Conservation (phyloP, 257 asterid species). For the Schizonepeta tenuifolia region DNA sequence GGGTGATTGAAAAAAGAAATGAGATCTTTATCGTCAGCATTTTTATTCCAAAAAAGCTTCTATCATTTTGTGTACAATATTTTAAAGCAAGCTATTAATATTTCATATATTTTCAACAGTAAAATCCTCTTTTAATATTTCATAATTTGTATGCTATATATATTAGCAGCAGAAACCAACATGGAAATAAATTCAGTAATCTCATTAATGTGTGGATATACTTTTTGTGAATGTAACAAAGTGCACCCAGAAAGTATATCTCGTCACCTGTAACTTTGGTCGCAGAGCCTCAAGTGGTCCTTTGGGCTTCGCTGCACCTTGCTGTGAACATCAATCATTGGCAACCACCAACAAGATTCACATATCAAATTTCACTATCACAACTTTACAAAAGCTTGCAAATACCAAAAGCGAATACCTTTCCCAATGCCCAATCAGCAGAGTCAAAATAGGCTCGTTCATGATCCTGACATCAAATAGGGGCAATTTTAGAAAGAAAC, state of each 20-base stretch:
- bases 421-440: conserved; percentile 99
- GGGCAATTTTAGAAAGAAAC: conserved; percentile 24
- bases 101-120: too few species aligned
- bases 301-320: conserved; percentile 95
- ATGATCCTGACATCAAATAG: conserved; percentile 71
- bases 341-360: conserved; percentile 17
- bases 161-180: conserved; percentile 22
- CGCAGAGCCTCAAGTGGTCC: conserved; percentile 99
- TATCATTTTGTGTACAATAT: neutral
- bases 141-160: neutral
- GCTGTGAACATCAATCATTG: conserved; percentile 52
- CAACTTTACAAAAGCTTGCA: conserved; percentile 26
- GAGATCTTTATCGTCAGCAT: neutral
- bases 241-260: neutral
- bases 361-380: conserved; percentile 21
- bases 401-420: conserved; percentile 54
- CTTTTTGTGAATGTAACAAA: conserved; percentile 7
- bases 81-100: neutral
- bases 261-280: conserved; percentile 88
- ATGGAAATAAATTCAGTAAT: conserved; percentile 2
- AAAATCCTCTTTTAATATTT: too few species aligned
- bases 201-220: neutral
- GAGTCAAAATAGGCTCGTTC: conserved; percentile 99
- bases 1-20: neutral
- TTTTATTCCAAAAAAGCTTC: neutral